Evolutionary conservation across 495 filamentous ascomycete genomes (phyloP), one percentile per base, ranked within the genome.

Genomic region (Hyaloscypha variabilis): DNA sequence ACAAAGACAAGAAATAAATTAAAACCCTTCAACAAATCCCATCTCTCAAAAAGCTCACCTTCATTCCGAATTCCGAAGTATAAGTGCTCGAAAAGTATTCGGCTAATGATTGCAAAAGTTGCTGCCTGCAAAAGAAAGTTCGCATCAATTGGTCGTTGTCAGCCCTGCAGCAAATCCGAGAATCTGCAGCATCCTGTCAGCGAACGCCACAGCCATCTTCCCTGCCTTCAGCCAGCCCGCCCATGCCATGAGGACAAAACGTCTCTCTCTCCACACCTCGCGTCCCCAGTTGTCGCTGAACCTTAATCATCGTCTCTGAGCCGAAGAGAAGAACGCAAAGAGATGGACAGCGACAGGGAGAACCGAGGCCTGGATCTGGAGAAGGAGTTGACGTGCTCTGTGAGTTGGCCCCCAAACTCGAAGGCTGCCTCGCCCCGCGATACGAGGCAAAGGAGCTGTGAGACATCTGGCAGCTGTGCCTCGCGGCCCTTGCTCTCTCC

Each of bases 381-480:
- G 78, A 92, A 89, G 72, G 93, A 97, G 82, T 78, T 97, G 77
- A 92, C 88, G 1, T 97, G 94, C 77, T 96, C 94, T 69, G 93
- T 97, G 83, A 78, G 90, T 82, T 57, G 10, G 39, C 39, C 39
- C 39, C 39, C 39, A 46, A 19, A 17, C 39, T 46, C 31, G 31
- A 34, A 34, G 31, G 31, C 13, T 34, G 31, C 31, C 17, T 11
- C 17, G 39, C 39, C 31, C 31, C 31, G 31, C 31, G 31, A 36
- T 46, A 46, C 39, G 39, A 46, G 19, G 39, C 14, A 17, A 10
- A 4, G 17, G 39, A 19, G 13, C 13, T 5, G 13, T 42, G 60
- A 55, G 61, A 55, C 53, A 60, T 62, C 8, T 60, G 66, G 58
- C 60, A 42, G 55, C 49, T 52, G 6, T 52, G 17, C 23, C 19